These are phyloP conservation scores for Lasiosphaeria hispida DNA, from an alignment of 495 filamentous ascomycete species.

Conservation along the genomic window DNA sequence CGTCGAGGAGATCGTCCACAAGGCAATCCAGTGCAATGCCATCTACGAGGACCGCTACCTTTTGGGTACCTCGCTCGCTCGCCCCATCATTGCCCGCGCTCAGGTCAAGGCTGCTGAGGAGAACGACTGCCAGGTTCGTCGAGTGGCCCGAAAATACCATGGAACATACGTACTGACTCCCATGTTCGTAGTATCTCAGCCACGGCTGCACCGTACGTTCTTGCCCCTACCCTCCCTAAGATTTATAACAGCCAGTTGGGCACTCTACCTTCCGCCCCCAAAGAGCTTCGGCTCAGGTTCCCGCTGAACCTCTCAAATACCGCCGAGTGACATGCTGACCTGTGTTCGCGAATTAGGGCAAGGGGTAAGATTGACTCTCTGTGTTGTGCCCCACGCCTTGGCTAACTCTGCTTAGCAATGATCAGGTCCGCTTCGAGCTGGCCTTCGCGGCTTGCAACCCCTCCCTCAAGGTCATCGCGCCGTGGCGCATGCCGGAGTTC, in stretches of 20 bases:
- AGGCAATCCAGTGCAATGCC: constrained; percentile 84
- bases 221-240: too few species aligned
- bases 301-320: neutral
- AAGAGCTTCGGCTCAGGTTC: neutral
- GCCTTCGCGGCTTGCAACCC: constrained; percentile 60
- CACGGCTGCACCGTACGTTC: constrained; percentile 69
- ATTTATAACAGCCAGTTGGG: too few species aligned
- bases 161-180: too few species aligned
- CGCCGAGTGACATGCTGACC: neutral
- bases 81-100: constrained; percentile 83
- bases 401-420: constrained; percentile 6
- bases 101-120: constrained; percentile 65
- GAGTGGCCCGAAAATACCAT: too few species aligned
- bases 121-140: constrained; percentile 53
- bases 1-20: constrained; percentile 83
- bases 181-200: constrained; percentile 45
- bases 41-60: constrained; percentile 83
- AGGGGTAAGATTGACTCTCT: constrained; percentile 1
- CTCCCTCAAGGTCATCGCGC: constrained; percentile 80
- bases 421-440: constrained; percentile 69
- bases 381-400: neutral
- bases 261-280: neutral
- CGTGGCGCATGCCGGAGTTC: constrained; percentile 84
- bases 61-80: constrained; percentile 75
- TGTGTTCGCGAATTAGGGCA: neutral